Evolutionary conservation across 2,329 filamentous ascomycete species (phyloP).

Genomic region (Waltergamsia citrina): DNA sequence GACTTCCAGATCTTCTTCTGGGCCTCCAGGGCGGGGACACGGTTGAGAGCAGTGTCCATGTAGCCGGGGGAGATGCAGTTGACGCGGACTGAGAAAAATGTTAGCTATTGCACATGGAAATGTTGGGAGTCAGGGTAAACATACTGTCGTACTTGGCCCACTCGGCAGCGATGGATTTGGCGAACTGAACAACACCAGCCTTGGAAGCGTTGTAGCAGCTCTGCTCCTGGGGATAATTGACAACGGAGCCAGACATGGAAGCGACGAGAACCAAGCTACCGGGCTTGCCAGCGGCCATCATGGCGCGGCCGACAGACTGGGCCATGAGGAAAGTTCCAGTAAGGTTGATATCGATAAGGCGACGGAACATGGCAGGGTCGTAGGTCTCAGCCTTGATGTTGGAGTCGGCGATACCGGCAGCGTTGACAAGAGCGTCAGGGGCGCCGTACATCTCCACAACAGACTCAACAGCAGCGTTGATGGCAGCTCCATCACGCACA

Average conservation of each 20-base stretch:
- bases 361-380: slow-evolving; percentile 66
- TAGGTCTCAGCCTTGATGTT: slow-evolving; percentile 78
- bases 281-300: slow-evolving; percentile 63
- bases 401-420: slow-evolving; percentile 72
- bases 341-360: slow-evolving; percentile 74
- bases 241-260: slow-evolving; percentile 74
- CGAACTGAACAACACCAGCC: slow-evolving; percentile 69
- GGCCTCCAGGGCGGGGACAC: slow-evolving; percentile 65
- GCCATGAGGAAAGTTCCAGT: slow-evolving; percentile 71
- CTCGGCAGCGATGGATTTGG: slow-evolving; percentile 73
- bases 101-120: too few relatives aligned
- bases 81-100: too few relatives aligned
- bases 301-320: slow-evolving; percentile 60
- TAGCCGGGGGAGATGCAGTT: slow-evolving; percentile 81
- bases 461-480: slow-evolving; percentile 59
- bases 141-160: slow-evolving; percentile 75
- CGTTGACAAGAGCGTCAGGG: slow-evolving; percentile 70
- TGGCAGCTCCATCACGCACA: slow-evolving; percentile 61
- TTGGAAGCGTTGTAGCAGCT: slow-evolving; percentile 78
- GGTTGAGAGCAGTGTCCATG: slow-evolving; percentile 79
- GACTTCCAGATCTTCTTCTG: slow-evolving; percentile 77
- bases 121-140: too few relatives aligned
- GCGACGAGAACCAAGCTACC: slow-evolving; percentile 69
- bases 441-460: slow-evolving; percentile 58
- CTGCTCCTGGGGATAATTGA: slow-evolving; percentile 82